Percentiles rank a stretch among this genome's conserved stretches.
Conservation (phyloP, 1,284 basidiomycete genomes). For the Garcileccinum viscosum region DNA sequence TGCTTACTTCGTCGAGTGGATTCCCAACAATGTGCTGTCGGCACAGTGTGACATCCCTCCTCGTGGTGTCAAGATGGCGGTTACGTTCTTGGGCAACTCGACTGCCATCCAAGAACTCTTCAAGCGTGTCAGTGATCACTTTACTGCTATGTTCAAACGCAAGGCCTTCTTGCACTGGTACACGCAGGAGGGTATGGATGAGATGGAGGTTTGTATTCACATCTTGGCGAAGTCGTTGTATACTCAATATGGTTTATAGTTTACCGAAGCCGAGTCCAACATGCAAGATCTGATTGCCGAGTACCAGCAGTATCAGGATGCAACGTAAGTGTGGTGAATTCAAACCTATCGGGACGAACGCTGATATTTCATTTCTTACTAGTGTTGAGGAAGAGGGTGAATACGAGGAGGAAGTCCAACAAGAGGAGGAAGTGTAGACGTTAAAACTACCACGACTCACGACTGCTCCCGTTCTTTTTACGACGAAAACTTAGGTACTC, state of each 20-base stretch:
- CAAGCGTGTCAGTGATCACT: conserved; percentile 97
- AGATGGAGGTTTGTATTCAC: conserved; percentile 79
- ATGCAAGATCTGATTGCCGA: conserved; percentile 94
- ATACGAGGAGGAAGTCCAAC: conserved; percentile 74
- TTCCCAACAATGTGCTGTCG: conserved; percentile 96
- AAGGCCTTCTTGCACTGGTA: conserved; percentile 99
- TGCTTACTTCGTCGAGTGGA: conserved; percentile 98
- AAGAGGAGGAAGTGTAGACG: conserved; percentile 61
- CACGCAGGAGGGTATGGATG: conserved; percentile 98
- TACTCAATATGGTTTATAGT: conserved; percentile 48
- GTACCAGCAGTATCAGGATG: conserved; percentile 97
- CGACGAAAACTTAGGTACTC: conserved; percentile 44
- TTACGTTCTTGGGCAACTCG: conserved; percentile 97
- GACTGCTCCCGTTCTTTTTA: conserved; percentile 33
- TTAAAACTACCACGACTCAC: conserved; percentile 29
- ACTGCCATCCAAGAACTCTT: conserved; percentile 97
- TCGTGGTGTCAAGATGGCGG: conserved; percentile 92
- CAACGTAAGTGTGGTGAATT: conserved; percentile 64
- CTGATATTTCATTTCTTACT: conserved; percentile 6
- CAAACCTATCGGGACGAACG: not conserved
- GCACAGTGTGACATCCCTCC: conserved; percentile 97
- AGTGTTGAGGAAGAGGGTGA: conserved; percentile 83
- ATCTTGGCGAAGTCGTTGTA: conserved; percentile 1
- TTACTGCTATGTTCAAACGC: conserved; percentile 98
- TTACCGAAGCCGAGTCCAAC: conserved; percentile 96